A percentile compares a stretch with the other conserved stretches of the same genome.
phyloP scores from a whole-genome alignment of 768 basidiomycete genomes.

The Amanita subjunquillea region DNA sequence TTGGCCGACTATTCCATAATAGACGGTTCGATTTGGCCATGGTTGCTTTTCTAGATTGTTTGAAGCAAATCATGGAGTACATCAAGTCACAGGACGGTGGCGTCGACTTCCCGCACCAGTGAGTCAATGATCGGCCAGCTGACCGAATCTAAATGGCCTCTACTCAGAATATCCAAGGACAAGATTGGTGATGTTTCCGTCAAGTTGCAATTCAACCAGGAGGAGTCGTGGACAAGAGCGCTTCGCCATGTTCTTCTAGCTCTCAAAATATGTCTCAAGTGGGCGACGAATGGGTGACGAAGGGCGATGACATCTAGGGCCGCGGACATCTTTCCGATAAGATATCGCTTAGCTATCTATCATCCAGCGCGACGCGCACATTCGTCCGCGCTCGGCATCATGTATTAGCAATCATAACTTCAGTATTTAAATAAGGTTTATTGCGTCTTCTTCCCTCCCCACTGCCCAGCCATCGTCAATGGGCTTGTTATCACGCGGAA shows the following conservation, averaged over 20 bases:
- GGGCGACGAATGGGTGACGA: constrained; percentile 67
- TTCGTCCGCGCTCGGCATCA: no score
- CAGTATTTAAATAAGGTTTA: no score
- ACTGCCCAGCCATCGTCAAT: constrained; percentile 28
- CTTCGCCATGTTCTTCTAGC: constrained; percentile 85
- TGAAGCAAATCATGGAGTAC: constrained; percentile 85
- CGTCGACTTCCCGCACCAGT: constrained; percentile 85
- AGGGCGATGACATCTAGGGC: background rate
- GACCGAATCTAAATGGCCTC: constrained; percentile 6
- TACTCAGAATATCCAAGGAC: constrained; percentile 74
- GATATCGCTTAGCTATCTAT: no score
- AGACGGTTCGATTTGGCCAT: constrained; percentile 93
- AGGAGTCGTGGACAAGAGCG: constrained; percentile 93
- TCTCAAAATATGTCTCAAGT: constrained; percentile 80
- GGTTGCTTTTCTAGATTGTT: constrained; percentile 92
- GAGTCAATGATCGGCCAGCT: constrained; percentile 18
- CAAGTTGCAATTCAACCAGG: constrained; percentile 89
- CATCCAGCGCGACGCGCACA: no score
- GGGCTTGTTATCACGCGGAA: constrained; percentile 91
- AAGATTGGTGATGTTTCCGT: constrained; percentile 94
- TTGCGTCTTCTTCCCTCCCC: background rate
- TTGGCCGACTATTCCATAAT: constrained; percentile 86
- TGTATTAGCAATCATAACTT: constrained; percentile 14
- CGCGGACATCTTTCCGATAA: background rate
- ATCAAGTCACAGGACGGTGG: constrained; percentile 63